phyloP scores from a whole-genome alignment of 768 basidiomycete genomes.

The Gymnopilus dilepis region DNA sequence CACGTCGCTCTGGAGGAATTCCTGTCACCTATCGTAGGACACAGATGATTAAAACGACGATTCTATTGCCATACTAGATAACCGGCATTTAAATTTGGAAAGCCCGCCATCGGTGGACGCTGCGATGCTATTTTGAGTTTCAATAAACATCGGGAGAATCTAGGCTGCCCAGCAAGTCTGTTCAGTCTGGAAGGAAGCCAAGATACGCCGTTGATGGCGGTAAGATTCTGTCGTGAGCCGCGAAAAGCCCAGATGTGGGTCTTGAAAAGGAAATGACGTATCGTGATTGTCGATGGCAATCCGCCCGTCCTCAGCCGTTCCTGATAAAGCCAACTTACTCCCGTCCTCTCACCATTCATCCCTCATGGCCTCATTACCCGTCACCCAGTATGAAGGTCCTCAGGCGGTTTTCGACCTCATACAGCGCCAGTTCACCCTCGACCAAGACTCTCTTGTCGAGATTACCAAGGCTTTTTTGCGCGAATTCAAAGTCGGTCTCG shows the following conservation, averaged over 20 bases:
- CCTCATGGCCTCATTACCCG: constrained; percentile 50
- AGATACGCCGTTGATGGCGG: neutral
- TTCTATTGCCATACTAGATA: neutral
- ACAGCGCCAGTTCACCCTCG: constrained; percentile 74
- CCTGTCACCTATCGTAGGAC: neutral
- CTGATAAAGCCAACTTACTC: constrained; percentile 16
- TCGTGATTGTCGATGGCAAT: constrained; percentile 29
- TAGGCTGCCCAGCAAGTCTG: neutral
- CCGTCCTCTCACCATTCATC: constrained; percentile 24
- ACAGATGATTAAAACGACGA: neutral
- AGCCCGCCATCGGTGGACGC: too few relatives aligned
- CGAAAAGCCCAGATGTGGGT: constrained; percentile 16
- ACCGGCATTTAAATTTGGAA: neutral
- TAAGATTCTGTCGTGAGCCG: neutral
- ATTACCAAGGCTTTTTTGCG: constrained; percentile 82
- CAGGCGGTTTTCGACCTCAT: constrained; percentile 66
- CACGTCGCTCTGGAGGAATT: too few relatives aligned
- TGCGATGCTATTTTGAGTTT: constrained; percentile 27
- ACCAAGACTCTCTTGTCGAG: constrained; percentile 60
- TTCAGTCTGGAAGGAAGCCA: neutral
- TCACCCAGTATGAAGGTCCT: constrained; percentile 44
- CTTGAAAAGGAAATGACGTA: constrained; percentile 45
- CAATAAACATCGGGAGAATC: constrained; percentile 24
- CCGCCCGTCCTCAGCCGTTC: constrained; percentile 8
- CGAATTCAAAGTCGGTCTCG: constrained; percentile 79